A percentile compares a stretch with the other conserved stretches of the same genome.
phyloP scores from a whole-genome alignment of 2,329 filamentous ascomycete species.

The Fusarium zealandicum region DNA sequence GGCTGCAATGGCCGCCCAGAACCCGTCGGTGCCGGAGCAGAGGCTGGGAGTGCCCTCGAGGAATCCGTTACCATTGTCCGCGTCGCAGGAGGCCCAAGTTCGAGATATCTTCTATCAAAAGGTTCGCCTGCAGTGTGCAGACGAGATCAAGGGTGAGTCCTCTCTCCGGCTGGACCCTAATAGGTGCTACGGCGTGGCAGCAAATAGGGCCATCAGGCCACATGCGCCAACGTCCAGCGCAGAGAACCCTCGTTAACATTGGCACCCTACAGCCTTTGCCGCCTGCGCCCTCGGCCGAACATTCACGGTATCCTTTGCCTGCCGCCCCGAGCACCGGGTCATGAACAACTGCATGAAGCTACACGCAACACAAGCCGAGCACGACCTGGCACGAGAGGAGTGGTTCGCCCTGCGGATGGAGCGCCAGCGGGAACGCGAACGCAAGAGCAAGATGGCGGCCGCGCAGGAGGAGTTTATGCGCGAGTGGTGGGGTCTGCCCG shows the following conservation, averaged over 20 bases:
- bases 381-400: conserved; percentile 88
- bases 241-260: neutral
- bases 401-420: conserved; percentile 86
- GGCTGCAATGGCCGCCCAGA: conserved; percentile 47
- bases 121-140: conserved; percentile 76
- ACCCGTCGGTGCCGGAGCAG: conserved; percentile 46
- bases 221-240: neutral
- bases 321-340: conserved; percentile 75
- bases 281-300: conserved; percentile 87
- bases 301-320: conserved; percentile 86
- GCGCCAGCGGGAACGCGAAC: conserved; percentile 71
- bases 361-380: conserved; percentile 82
- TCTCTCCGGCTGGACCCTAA: neutral
- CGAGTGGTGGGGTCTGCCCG: conserved; percentile 72
- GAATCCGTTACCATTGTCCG: conserved; percentile 84
- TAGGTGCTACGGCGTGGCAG: neutral
- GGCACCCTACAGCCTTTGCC: conserved; percentile 82
- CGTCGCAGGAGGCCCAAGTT: conserved; percentile 82
- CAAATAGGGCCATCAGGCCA: conserved; percentile 6
- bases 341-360: conserved; percentile 96
- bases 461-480: conserved; percentile 71
- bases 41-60: conserved; percentile 62
- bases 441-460: conserved; percentile 63
- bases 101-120: conserved; percentile 81
- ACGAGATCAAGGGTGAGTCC: conserved; percentile 75